phyloP scores from a whole-genome alignment of 139 green algal species.

The Volvox reticuliferus region DNA sequence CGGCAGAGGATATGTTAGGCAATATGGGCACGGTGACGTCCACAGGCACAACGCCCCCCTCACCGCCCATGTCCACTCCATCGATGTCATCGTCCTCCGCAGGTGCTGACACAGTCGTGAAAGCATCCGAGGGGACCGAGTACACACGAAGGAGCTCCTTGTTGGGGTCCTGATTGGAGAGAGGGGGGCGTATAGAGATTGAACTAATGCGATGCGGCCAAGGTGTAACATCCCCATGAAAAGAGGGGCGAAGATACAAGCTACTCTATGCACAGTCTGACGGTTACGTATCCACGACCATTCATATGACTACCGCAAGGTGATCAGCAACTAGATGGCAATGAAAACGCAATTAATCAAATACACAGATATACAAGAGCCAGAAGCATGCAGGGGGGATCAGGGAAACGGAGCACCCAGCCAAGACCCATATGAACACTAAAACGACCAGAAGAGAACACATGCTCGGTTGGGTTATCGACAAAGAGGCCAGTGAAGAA shows the following conservation, averaged over 20 bases:
- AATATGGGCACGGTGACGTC: conserved; percentile 36
- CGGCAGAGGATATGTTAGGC: background rate
- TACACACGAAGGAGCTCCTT: conserved; percentile 93
- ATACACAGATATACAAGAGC: too few species aligned
- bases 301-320: background rate
- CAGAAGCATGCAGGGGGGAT: too few species aligned
- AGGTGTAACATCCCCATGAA: too few species aligned
- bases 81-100: conserved; percentile 5
- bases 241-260: background rate
- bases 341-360: too few species aligned
- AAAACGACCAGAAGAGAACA: too few species aligned
- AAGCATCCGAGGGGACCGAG: conserved; percentile 76
- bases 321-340: background rate
- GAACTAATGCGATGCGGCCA: too few species aligned
- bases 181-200: too few species aligned
- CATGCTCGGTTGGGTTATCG: background rate
- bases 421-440: too few species aligned
- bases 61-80: conserved; percentile 36
- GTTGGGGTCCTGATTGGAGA: conserved; percentile 88
- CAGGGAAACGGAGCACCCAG: too few species aligned
- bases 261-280: background rate
- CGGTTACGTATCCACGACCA: background rate
- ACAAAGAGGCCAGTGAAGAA: background rate
- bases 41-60: background rate
- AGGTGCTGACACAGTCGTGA: conserved; percentile 52